Evolutionary conservation across 768 basidiomycete species (phyloP), one percentile per base, ranked within the genome.

Genomic region (Mycena indigotica): DNA sequence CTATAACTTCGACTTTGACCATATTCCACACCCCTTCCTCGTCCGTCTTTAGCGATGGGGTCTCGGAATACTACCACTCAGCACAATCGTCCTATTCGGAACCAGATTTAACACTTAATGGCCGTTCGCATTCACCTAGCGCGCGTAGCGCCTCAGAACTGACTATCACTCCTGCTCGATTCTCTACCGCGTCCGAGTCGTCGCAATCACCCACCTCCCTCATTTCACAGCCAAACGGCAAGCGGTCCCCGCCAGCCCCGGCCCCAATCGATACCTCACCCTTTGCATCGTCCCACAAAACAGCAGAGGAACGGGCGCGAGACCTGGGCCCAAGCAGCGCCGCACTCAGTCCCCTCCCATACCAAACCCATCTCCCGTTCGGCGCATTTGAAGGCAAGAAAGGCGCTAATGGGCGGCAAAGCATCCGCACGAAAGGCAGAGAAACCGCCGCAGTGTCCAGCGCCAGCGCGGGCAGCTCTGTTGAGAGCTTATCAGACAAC

Each of bases 21-120:
- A 76, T 85, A 39, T 93, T 87, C 70, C 87, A 91, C 69, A 93
- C 91, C 0, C 89, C 91, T 5, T 83, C 86, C 0, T 92, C 91
- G 0, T 91, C 89, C n/a, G 60, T 90, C 40, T 87, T 84, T 61
- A 56, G 57, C 51, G 61, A 50, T 23, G 32, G 41, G 46, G 57
- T 50, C 29, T 30, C n/a, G 23, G 86, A 90, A 66, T 62, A 68
- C 3, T 88, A 76, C 59, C 77, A 83, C 19, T 84, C 86, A 5
- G 86, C 88, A 3, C 79, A 82, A 10, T 86, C 87, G 2, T 85
- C 85, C 0, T 48, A 48, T 10, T 29, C 28, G 23, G 40, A 26
- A 12, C 28, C 26, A 38, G 50, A 41, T 28, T n/a, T n/a, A n/a
- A n/a, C n/a, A n/a, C 29, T 28, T 24, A 28, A 28, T n/a, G 5